Evolutionary conservation across 1,284 basidiomycete species (phyloP), one percentile per base, ranked within the genome.

Genomic region (Leccinum ambiguum): DNA sequence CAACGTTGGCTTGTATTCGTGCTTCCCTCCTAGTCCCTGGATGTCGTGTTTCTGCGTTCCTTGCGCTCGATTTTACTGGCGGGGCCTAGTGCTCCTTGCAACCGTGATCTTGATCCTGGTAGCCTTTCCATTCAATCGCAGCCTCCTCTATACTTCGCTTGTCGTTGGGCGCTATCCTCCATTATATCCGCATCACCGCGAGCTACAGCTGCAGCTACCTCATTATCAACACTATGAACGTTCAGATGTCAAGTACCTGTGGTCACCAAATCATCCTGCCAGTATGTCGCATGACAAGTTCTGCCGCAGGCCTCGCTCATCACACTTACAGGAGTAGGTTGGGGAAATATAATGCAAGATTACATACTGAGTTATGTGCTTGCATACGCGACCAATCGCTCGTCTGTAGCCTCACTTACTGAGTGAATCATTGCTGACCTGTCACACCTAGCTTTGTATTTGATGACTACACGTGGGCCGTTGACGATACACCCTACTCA

Each of bases 281-380:
- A 30, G 71, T 74, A 70, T 23, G 64, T 3, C 8, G 11, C 21
- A 23, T 4, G 9, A 6, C 16, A 14, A 3, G 0, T 21, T 50
- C 6, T 50, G 5, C 3, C 7, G 7, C 23, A 43, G 54, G 45
- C 26, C 39, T 59, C 4, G 43, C 62, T 72, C n/a, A 71, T 30
- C 7, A 21, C 61, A 54, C 2, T 16, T 50, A 13, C 18, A 75
- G 71, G 14, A 39, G 74, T 77, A n/a, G 79, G 77, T 8, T 81
- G 77, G 79, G 80, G 75, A 6, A 82, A 81, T 62, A 70, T 79
- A 14, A 78, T 82, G 75, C 79, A 81, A 64, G 80, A 82, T 62
- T 70, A 77, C 64, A 70, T 79, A 33, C 69, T 81, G 68, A 77
- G 45, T 13, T 73, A 68, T 69, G 69, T 59, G 65, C 69, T 80